These are phyloP conservation scores for Pelargonium cotyledonis DNA, from an alignment of 441 rosid species.

Conservation along the genomic window DNA sequence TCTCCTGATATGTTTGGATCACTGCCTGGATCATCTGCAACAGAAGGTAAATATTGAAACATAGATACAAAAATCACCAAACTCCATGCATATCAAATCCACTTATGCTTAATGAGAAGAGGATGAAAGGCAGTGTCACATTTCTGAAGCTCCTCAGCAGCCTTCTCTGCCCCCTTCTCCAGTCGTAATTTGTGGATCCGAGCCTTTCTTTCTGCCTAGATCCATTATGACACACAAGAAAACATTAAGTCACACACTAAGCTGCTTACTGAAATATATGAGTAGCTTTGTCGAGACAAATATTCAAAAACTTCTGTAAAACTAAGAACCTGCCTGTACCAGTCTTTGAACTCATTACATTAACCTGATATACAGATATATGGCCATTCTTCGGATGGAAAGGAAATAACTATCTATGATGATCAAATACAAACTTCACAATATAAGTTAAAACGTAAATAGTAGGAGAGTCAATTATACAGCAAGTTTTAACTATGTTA, in stretches of 20 bases:
- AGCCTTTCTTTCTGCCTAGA: slow-evolving; percentile 61
- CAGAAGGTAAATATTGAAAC: slow-evolving; percentile 6
- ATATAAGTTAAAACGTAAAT: too few species aligned
- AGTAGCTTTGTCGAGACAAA: too few species aligned
- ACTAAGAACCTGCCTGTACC: too few species aligned
- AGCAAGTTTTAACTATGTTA: too few species aligned
- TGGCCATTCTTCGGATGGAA: too few species aligned
- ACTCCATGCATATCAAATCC: slow-evolving; percentile 3
- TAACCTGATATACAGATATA: too few species aligned
- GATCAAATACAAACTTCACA: too few species aligned
- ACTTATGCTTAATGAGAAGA: slow-evolving; percentile 9
- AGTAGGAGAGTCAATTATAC: too few species aligned
- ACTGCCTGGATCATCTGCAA: slow-evolving; percentile 69
- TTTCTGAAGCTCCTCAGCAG: slow-evolving; percentile 69
- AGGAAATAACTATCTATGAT: too few species aligned
- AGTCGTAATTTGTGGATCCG: slow-evolving; percentile 66
- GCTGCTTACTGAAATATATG: background rate
- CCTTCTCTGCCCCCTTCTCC: slow-evolving; percentile 80
- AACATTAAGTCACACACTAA: background rate
- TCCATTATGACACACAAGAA: background rate
- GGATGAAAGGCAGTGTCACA: slow-evolving; percentile 35
- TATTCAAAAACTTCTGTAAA: too few species aligned
- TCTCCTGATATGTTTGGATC: slow-evolving; percentile 80
- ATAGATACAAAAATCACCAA: slow-evolving; percentile 2
- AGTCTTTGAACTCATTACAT: too few species aligned